Conservation (phyloP, 192 early-diverging fungal genomes). For the Powellomyces hirtus region DNA sequence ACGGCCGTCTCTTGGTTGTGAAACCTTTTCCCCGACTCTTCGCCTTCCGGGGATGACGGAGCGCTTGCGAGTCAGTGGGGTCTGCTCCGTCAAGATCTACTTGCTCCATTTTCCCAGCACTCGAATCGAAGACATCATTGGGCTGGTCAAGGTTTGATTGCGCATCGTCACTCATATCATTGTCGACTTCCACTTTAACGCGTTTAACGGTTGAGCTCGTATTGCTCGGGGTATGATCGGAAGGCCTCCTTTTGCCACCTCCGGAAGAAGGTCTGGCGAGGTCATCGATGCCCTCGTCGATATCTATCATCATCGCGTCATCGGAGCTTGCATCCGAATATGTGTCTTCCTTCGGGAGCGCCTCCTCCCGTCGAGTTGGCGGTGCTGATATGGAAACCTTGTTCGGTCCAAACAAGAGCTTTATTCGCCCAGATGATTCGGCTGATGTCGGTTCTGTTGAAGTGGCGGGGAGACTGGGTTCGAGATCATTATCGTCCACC, state of each 20-base stretch:
- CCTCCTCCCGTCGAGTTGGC: conserved; percentile 24
- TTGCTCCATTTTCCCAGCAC: neutral
- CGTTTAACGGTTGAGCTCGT: neutral
- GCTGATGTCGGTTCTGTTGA: neutral
- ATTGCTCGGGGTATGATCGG: neutral
- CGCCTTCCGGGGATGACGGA: conserved; percentile 19
- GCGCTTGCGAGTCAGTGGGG: neutral
- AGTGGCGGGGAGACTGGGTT: neutral
- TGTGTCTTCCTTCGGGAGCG: too few relatives aligned
- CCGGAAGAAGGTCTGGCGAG: neutral
- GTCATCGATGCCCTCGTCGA: neutral
- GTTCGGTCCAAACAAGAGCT: neutral
- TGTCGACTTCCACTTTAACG: neutral
- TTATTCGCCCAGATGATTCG: neutral
- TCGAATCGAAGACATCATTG: too few relatives aligned
- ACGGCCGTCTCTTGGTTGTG: conserved; percentile 26
- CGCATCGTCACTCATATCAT: conserved; percentile 25
- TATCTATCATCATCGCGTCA: neutral
- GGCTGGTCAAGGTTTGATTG: neutral
- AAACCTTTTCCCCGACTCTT: conserved; percentile 24
- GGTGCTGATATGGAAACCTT: neutral
- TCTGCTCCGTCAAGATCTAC: too few relatives aligned
- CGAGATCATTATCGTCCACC: neutral
- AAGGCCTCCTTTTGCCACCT: neutral
- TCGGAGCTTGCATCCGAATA: conserved; percentile 18